These are phyloP conservation scores for Termitomyces sp. DNA, from an alignment of 768 basidiomycete species.

Conservation along the genomic window DNA sequence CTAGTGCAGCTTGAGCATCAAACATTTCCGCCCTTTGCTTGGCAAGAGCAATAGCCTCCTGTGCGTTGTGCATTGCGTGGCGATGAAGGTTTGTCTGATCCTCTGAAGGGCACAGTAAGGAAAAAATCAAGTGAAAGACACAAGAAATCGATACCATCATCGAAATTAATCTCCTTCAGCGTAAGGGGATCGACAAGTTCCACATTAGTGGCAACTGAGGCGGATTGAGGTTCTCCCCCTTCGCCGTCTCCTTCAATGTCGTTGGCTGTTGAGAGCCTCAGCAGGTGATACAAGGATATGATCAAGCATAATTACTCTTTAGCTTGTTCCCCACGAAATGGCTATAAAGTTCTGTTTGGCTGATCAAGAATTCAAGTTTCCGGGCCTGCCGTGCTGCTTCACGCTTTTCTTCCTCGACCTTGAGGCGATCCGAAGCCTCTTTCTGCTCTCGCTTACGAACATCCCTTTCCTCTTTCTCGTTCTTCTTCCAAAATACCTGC, in stretches of 20 bases:
- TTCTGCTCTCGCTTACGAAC: slow-evolving; percentile 92
- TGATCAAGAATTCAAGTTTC: slow-evolving; percentile 97
- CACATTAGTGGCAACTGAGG: slow-evolving; percentile 57
- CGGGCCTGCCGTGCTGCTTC: slow-evolving; percentile 92
- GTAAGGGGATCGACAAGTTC: slow-evolving; percentile 47
- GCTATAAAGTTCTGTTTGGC: slow-evolving; percentile 96
- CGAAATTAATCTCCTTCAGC: slow-evolving; percentile 82
- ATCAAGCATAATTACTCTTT: slow-evolving; percentile 53
- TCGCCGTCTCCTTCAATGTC: slow-evolving; percentile 67
- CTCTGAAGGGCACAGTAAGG: slow-evolving; percentile 39
- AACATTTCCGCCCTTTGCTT: slow-evolving; percentile 80
- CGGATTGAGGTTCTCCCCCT: slow-evolving; percentile 28
- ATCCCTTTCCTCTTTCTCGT: slow-evolving; percentile 94
- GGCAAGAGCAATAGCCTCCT: slow-evolving; percentile 80
- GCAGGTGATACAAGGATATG: slow-evolving; percentile 11
- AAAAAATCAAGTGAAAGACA: slow-evolving; percentile 1
- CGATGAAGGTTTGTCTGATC: slow-evolving; percentile 82
- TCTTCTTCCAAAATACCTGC: slow-evolving; percentile 97
- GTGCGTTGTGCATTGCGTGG: slow-evolving; percentile 87
- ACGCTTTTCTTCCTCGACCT: slow-evolving; percentile 87
- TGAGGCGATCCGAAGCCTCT: slow-evolving; percentile 85
- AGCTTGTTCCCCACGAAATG: slow-evolving; percentile 99
- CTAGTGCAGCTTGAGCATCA: slow-evolving; percentile 77
- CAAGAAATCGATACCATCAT: slow-evolving; percentile 58
- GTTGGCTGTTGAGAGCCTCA: slow-evolving; percentile 48